Evolutionary conservation across 1,139 yeast species (phyloP), one percentile per base, ranked within the genome.

Genomic region (Sugiyamaella xylanicola): DNA sequence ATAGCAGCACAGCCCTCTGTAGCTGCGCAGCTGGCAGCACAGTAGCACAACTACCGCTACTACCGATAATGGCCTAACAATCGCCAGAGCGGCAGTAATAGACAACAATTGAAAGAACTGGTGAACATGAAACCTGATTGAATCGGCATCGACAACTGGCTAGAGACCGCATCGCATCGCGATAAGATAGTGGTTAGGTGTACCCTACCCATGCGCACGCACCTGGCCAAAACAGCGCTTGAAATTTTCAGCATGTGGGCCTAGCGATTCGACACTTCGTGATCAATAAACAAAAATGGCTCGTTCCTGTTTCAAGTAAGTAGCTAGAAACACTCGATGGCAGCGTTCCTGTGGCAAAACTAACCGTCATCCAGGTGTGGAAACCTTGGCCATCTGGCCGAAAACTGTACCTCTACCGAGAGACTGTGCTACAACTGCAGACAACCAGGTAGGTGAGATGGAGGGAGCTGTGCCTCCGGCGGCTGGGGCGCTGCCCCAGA

Each of bases 371-470:
- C 22, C 44, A 89, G 88, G 75, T 89, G 96, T 77, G 96, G 96
- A 69, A 89, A 87, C 76, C 82, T 87, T 65, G 96, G 96, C 66
- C 96, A 90, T 78, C 81, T 88, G 69, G 96, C 96, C 61, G 95
- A 87, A 71, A 85, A 82, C 71, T 90, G 97, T 75, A 82, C 84
- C 65, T 89, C 87, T 74, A 80, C 85, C 59, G 89, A 85, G 73
- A 85, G 93, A 77, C 79, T 90, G 70, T 90, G 97, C 77, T 90
- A 89, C 86, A 90, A 90, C 84, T 90, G 97, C 75, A 88, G 86
- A 71, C 81, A 85, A 73, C 68, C 71, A 17, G 51, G 51, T 48
- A 25, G 39, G 51, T 39, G 20, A 4, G n/a, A 44, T 27, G 25
- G 7, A n/a, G 7, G 39, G 11, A 32, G 15, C 9, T 25, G 29